Percentiles rank a stretch among this genome's conserved stretches.
These are phyloP conservation scores for Podospora pseudoanserina DNA, from an alignment of 495 filamentous ascomycete genomes.

Conservation along the genomic window DNA sequence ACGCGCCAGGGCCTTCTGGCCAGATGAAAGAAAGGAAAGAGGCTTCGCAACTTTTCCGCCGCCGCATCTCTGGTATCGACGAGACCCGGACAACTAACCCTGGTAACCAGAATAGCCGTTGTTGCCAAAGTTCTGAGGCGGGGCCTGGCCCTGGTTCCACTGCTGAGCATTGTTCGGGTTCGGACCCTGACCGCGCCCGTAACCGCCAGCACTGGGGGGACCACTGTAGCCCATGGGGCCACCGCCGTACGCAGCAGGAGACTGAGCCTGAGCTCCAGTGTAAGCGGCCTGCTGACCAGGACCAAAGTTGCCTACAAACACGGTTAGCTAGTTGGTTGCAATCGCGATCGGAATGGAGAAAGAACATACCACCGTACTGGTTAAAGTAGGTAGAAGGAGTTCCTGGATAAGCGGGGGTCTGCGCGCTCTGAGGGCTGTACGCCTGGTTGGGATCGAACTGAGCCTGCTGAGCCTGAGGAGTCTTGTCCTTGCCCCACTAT, in stretches of 20 bases:
- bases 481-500: slow-evolving; percentile 99
- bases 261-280: slow-evolving; percentile 51
- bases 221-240: slow-evolving; percentile 57
- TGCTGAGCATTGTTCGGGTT: slow-evolving; percentile 59
- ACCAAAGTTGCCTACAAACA: slow-evolving; percentile 41
- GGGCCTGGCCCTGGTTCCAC: slow-evolving; percentile 59
- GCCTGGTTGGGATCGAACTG: slow-evolving; percentile 77
- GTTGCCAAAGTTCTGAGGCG: slow-evolving; percentile 51
- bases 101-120: slow-evolving; percentile 60
- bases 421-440: slow-evolving; percentile 62
- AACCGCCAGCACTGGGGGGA: slow-evolving; percentile 73
- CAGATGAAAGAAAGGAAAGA: slow-evolving; percentile 15
- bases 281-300: slow-evolving; percentile 53
- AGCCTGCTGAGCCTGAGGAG: slow-evolving; percentile 67
- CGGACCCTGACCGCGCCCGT: slow-evolving; percentile 74
- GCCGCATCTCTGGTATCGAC: neutral
- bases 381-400: slow-evolving; percentile 86
- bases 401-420: slow-evolving; percentile 58
- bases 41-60: neutral
- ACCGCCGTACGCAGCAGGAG: slow-evolving; percentile 58
- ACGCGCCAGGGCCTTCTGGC: slow-evolving; percentile 10
- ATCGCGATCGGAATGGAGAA: slow-evolving; percentile 10
- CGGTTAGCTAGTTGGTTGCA: slow-evolving; percentile 22
- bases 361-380: slow-evolving; percentile 73
- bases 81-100: slow-evolving; percentile 37